Conservation (phyloP, 257 asterid species). For the Scutellaria barbata region DNA sequence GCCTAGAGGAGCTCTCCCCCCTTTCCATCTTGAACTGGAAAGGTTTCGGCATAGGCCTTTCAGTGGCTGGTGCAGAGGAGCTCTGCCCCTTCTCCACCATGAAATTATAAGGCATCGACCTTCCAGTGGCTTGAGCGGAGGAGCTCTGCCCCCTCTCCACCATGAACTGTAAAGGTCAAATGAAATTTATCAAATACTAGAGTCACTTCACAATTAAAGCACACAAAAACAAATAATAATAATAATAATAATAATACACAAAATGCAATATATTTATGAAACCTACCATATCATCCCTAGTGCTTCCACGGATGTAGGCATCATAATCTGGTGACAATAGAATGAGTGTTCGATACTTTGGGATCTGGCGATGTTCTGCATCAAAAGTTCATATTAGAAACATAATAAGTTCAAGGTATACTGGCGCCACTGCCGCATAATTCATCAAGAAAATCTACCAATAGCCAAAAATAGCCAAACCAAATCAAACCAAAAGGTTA, state of each 20-base stretch:
- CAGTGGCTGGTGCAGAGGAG: conserved; percentile 42
- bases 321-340: conserved; percentile 36
- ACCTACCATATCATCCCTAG: conserved; percentile 49
- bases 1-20: conserved; percentile 47
- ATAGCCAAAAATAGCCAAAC: conserved; percentile 1
- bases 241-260: neutral
- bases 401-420: conserved; percentile 4
- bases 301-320: conserved; percentile 39
- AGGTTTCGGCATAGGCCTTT: neutral
- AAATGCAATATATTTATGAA: conserved; percentile 1
- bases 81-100: conserved; percentile 46
- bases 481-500: neutral
- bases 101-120: conserved; percentile 35
- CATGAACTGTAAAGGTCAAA: conserved; percentile 42
- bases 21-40: conserved; percentile 29
- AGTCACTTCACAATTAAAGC: neutral
- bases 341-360: conserved; percentile 37
- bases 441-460: neutral
- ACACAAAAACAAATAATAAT: neutral
- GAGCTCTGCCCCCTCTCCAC: conserved; percentile 52
- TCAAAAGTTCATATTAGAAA: conserved; percentile 26
- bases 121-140: conserved; percentile 34
- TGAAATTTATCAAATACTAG: conserved; percentile 8
- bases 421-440: neutral
- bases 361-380: conserved; percentile 52